Evolutionary conservation across 176 grass and related monocot genomes (phyloP).

Genomic region (Stipa capillata): DNA sequence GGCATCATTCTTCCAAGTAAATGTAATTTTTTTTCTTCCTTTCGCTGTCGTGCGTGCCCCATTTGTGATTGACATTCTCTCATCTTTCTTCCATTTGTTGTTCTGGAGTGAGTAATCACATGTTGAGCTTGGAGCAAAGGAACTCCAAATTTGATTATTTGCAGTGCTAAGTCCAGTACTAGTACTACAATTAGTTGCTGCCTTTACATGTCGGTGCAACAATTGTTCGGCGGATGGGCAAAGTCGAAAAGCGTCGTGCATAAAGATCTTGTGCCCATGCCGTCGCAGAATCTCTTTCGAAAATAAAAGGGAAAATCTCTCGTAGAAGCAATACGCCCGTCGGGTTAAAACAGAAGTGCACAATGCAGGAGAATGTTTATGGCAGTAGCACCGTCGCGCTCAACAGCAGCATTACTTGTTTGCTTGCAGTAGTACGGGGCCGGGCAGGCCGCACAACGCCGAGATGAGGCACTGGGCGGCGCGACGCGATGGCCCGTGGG

Average conservation of each 20-base stretch:
- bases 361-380: too few relatives aligned
- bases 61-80: background rate
- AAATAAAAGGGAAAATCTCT: too few relatives aligned
- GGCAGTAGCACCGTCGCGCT: too few relatives aligned
- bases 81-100: background rate
- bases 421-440: too few relatives aligned
- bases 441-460: too few relatives aligned
- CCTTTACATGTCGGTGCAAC: background rate
- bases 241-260: background rate
- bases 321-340: too few relatives aligned
- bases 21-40: constrained; percentile 38
- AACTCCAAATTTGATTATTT: constrained; percentile 5
- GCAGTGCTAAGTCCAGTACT: background rate
- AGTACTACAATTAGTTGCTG: too few relatives aligned
- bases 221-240: background rate
- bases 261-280: background rate
- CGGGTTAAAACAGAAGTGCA: too few relatives aligned
- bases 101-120: background rate
- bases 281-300: too few relatives aligned
- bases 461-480: too few relatives aligned
- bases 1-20: constrained; percentile 58
- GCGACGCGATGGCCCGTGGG: too few relatives aligned
- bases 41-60: background rate
- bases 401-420: too few relatives aligned
- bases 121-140: background rate